Percentiles rank a stretch among this genome's conserved stretches.
phyloP scores from a whole-genome alignment of 1,284 basidiomycete genomes.

The Chondrostereum purpureum region DNA sequence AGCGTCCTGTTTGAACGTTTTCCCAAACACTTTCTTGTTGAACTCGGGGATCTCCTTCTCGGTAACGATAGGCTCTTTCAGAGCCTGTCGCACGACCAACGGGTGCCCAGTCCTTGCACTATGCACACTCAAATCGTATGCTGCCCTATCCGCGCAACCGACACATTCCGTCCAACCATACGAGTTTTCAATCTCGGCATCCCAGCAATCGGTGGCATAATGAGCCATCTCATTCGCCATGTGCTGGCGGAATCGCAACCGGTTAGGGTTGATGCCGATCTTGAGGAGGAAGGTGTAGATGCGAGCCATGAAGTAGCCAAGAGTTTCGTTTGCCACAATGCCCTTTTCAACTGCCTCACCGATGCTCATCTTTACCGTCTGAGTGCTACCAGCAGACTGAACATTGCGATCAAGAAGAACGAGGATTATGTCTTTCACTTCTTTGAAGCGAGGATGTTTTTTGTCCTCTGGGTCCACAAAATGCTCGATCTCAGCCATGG shows the following conservation, averaged over 20 bases:
- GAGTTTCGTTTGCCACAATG: conserved; percentile 93
- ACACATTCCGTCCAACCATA: conserved; percentile 99
- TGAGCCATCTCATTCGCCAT: conserved; percentile 80
- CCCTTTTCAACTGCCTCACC: conserved; percentile 87
- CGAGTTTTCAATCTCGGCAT: conserved; percentile 94
- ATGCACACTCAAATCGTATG: conserved; percentile 80
- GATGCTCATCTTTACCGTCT: conserved; percentile 64
- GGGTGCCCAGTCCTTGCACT: conserved; percentile 60
- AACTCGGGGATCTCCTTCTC: conserved; percentile 74
- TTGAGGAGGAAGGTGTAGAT: conserved; percentile 88
- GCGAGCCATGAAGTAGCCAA: conserved; percentile 95
- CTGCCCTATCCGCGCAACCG: conserved; percentile 97
- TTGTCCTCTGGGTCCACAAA: conserved; percentile 96
- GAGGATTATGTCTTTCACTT: conserved; percentile 74
- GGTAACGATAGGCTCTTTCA: conserved; percentile 68
- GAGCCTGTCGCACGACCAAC: conserved; percentile 77
- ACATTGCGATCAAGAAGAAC: conserved; percentile 79
- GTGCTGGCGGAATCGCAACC: conserved; percentile 92
- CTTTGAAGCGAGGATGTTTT: conserved; percentile 77
- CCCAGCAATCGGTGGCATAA: conserved; percentile 99
- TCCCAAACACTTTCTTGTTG: conserved; percentile 87
- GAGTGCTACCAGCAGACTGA: conserved; percentile 73
- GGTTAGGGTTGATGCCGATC: conserved; percentile 85
- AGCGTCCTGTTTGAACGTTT: conserved; percentile 85
- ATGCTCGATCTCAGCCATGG: conserved; percentile 99